Percentiles rank a stretch among this genome's conserved stretches.
These are phyloP conservation scores for Aspergillus coremiiformis DNA, from an alignment of 495 filamentous ascomycete species.

Conservation along the genomic window DNA sequence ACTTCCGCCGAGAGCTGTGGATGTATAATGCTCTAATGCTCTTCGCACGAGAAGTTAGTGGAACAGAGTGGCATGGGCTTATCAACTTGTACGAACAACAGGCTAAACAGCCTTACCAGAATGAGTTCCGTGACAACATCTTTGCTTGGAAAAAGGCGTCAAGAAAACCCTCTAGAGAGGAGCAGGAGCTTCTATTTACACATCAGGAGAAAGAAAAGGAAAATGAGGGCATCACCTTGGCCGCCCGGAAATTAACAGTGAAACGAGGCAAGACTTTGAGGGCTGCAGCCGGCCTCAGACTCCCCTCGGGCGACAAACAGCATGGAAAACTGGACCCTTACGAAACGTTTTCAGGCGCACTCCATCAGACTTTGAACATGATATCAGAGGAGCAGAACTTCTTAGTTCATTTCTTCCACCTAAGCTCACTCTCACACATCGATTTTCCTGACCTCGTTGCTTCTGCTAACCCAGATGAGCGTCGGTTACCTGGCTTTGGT, in stretches of 20 bases:
- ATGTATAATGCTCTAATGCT: slow-evolving; percentile 76
- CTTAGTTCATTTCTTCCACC: slow-evolving; percentile 85
- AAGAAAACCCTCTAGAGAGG: slow-evolving; percentile 73
- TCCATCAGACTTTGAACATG: slow-evolving; percentile 71
- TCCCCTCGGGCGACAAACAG: slow-evolving; percentile 52
- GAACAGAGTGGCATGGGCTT: slow-evolving; percentile 69
- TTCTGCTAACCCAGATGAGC: slow-evolving; percentile 55
- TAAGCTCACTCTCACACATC: slow-evolving; percentile 63
- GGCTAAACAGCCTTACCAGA: slow-evolving; percentile 67
- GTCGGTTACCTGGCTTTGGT: slow-evolving; percentile 61
- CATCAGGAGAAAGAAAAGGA: slow-evolving; percentile 75
- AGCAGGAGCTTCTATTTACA: slow-evolving; percentile 80
- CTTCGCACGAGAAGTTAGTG: slow-evolving; percentile 77
- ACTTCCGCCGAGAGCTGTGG: slow-evolving; percentile 59
- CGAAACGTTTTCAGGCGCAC: slow-evolving; percentile 73
- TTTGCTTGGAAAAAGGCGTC: slow-evolving; percentile 76
- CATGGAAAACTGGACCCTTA: slow-evolving; percentile 63
- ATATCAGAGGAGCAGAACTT: slow-evolving; percentile 93
- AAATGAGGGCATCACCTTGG: slow-evolving; percentile 57
- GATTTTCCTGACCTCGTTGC: slow-evolving; percentile 79
- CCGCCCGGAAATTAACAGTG: slow-evolving; percentile 85
- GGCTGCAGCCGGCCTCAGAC: slow-evolving; percentile 53
- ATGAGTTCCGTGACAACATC: slow-evolving; percentile 73
- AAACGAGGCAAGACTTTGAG: slow-evolving; percentile 82
- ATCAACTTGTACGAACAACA: slow-evolving; percentile 73